Base-by-base conservation (phyloP, 352 stramenopile genomes). In the Globisporangium uncinulatum region DNA sequence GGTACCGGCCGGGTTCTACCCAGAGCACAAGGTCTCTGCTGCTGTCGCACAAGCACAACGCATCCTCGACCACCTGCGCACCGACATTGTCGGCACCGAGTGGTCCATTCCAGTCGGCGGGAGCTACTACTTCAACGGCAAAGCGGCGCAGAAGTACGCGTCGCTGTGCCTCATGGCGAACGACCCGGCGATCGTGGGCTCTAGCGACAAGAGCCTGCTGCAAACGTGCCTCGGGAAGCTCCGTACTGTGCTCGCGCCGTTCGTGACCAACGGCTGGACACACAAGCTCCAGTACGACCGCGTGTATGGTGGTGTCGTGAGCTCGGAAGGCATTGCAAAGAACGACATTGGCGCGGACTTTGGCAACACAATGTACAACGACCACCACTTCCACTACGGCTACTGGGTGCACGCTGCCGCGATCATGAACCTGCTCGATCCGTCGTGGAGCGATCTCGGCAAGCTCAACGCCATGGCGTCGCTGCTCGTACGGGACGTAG, bases 111-210 rank as follows among this genome's bases (percentile, higher is more conserved):
- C 76, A 0, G 60, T 47, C 0, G 68, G 66, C 19, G 77, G 79
- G 9, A 88, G 74, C 63, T 89, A 83, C 58, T 89, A 92, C 61
- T 89, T 87, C 57, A 92, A 80, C 31, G 81, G 81, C 48, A 92
- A 92, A 54, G 65, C 76, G 13, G 79, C 77, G n/a, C 79, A 89
- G 51, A 87, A 92, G 59, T 89, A 88, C 59, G 76, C 81, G 36
- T 86, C 73, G 24, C 55, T 89, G 37, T 92, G 81, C 39, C 55
- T 92, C 31, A 85, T 92, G 75, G 82, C 82, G 11, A 80, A 79
- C 51, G 79, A 92, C 36, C 62, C 67, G 0, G 60, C 72, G 4
- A 76, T 92, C 50, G 78, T 92, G 6, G 75, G 70, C 24, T 61
- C 41, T 0, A 69, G 83, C 37, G n/a, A 74, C 24, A 76, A 74